Conservation (phyloP, 1,284 basidiomycete species). For the Coriolopsis trogii region DNA sequence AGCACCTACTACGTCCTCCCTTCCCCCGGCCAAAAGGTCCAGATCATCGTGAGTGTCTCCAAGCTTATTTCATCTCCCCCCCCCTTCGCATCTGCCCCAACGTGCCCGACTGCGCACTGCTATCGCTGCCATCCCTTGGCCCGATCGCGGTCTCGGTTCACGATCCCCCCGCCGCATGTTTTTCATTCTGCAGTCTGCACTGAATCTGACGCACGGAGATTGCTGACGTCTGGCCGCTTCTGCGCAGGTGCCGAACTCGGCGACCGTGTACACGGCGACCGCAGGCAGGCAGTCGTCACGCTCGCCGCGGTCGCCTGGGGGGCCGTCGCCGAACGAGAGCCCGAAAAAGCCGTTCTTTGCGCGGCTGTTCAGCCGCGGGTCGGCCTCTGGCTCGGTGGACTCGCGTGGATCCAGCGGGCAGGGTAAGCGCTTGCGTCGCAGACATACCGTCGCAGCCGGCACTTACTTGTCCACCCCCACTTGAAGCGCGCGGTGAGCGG, state of each 20-base stretch:
- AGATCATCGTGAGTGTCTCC: constrained; percentile 68
- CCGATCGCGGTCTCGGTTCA: neutral
- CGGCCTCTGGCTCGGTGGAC: constrained; percentile 32
- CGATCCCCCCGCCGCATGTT: constrained; percentile 7
- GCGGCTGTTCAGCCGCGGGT: constrained; percentile 35
- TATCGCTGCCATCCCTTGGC: neutral
- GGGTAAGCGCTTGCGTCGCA: constrained; percentile 33
- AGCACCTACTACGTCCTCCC: constrained; percentile 76
- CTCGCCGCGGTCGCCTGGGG: constrained; percentile 15
- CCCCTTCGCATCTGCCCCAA: constrained; percentile 10
- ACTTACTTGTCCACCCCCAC: constrained; percentile 27
- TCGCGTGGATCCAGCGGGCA: constrained; percentile 30
- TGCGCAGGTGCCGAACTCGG: constrained; percentile 32
- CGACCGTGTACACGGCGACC: constrained; percentile 24
- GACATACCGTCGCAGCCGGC: constrained; percentile 33
- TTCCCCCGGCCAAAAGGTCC: constrained; percentile 66
- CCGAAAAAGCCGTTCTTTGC: constrained; percentile 35
- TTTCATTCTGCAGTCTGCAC: constrained; percentile 7
- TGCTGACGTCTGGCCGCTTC: constrained; percentile 2
- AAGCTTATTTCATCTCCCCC: constrained; percentile 9
- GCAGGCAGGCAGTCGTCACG: neutral
- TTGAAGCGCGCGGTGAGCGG: constrained; percentile 19
- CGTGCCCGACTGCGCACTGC: constrained; percentile 9
- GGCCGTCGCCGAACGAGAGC: constrained; percentile 13
- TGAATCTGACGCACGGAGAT: constrained; percentile 8